These are phyloP conservation scores for Malassezia equina DNA, from an alignment of 1,284 basidiomycete genomes.

Conservation along the genomic window DNA sequence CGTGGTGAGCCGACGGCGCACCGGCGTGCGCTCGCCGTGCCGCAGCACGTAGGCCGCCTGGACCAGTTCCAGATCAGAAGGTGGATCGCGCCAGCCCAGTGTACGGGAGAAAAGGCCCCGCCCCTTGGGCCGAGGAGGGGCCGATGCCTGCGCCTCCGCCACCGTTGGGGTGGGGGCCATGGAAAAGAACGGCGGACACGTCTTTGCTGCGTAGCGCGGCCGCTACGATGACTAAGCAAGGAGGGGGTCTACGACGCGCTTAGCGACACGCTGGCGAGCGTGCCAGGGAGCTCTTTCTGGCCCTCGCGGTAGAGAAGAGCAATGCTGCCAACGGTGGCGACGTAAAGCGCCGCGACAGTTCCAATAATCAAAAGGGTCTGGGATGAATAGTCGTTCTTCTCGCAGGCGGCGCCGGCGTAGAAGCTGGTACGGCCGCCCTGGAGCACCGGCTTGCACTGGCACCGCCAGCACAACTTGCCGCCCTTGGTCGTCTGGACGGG, in stretches of 20 bases:
- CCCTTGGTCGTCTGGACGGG: slow-evolving; percentile 26
- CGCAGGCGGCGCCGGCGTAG: slow-evolving; percentile 40
- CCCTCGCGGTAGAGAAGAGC: slow-evolving; percentile 30
- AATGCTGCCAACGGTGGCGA: slow-evolving; percentile 22
- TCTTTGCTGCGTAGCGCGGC: neutral
- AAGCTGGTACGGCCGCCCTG: slow-evolving; percentile 21
- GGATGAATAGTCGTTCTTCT: slow-evolving; percentile 37
- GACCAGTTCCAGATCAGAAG: slow-evolving; percentile 25
- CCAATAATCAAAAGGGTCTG: slow-evolving; percentile 31
- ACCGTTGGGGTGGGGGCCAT: neutral
- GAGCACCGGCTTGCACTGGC: slow-evolving; percentile 24
- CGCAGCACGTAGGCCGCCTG: slow-evolving; percentile 42
- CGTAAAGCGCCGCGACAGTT: slow-evolving; percentile 25
- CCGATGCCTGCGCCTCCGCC: neutral
- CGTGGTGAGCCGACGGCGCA: slow-evolving; percentile 33
- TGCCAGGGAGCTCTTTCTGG: slow-evolving; percentile 28
- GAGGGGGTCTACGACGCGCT: neutral
- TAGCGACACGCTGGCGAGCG: slow-evolving; percentile 32
- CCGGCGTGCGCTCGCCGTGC: slow-evolving; percentile 43
- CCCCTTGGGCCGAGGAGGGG: slow-evolving; percentile 9
- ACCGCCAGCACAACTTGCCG: slow-evolving; percentile 33
- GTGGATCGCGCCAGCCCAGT: slow-evolving; percentile 34
- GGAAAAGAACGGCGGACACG: neutral
- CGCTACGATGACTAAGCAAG: neutral
- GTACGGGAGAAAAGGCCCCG: slow-evolving; percentile 18